phyloP scores from a whole-genome alignment of 352 stramenopile species.

The Thraustotheca clavata region DNA sequence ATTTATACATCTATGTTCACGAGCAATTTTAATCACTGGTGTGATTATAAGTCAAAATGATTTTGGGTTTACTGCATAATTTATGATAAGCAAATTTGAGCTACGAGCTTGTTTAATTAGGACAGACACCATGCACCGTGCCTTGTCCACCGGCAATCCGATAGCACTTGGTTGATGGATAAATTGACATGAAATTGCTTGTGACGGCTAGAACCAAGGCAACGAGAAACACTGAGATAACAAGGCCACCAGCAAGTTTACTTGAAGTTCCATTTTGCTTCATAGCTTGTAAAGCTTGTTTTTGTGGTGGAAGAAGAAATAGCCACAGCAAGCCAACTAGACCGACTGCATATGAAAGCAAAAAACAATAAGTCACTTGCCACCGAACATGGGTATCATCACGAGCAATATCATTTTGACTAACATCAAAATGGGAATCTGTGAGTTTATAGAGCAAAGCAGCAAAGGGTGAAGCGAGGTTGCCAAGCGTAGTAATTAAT shows the following conservation, averaged over 20 bases:
- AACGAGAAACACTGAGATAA: slow-evolving; percentile 34
- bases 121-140: background rate
- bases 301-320: slow-evolving; percentile 48
- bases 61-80: too few species aligned
- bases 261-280: slow-evolving; percentile 41
- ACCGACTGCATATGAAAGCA: slow-evolving; percentile 46
- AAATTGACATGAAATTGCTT: slow-evolving; percentile 53
- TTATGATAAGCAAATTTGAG: too few species aligned
- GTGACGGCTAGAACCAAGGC: slow-evolving; percentile 40
- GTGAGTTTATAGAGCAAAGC: slow-evolving; percentile 46
- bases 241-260: slow-evolving; percentile 27
- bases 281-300: slow-evolving; percentile 34
- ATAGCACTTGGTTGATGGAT: slow-evolving; percentile 26
- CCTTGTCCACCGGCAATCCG: slow-evolving; percentile 17
- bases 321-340: slow-evolving; percentile 40
- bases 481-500: slow-evolving; percentile 67
- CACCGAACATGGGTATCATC: slow-evolving; percentile 46
- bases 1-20: too few species aligned
- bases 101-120: too few species aligned
- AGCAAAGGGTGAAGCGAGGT: slow-evolving; percentile 55
- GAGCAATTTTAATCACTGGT: too few species aligned
- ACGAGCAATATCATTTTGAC: slow-evolving; percentile 42
- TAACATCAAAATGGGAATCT: slow-evolving; percentile 46
- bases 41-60: too few species aligned
- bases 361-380: slow-evolving; percentile 43